A percentile compares a stretch with the other conserved stretches of the same genome.
Conservation (phyloP, 2,329 filamentous ascomycete species). For the Penicillium decumbens region DNA sequence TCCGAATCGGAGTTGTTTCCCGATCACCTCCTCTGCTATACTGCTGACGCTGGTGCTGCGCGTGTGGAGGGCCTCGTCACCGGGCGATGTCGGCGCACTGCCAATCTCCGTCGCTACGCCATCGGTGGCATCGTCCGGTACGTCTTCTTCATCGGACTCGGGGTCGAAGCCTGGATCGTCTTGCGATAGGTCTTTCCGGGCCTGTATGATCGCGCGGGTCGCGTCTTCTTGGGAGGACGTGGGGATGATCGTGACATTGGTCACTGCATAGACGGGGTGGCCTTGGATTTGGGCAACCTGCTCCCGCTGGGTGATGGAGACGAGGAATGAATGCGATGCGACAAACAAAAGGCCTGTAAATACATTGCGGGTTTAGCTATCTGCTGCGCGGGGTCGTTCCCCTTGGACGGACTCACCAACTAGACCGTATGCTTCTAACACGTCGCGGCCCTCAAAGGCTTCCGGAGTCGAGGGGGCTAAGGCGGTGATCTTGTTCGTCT, state of each 20-base stretch:
- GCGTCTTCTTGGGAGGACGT: conserved; percentile 72
- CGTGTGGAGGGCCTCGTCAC: conserved; percentile 21
- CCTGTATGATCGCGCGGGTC: conserved; percentile 63
- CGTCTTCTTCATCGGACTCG: conserved; percentile 21
- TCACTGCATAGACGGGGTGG: conserved; percentile 77
- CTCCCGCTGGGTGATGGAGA: conserved; percentile 79
- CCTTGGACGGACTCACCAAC: conserved; percentile 48
- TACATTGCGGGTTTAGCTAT: not conserved
- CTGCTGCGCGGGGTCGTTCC: not conserved
- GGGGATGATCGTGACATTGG: conserved; percentile 85
- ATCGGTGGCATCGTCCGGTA: conserved; percentile 30
- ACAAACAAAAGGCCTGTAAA: conserved; percentile 73
- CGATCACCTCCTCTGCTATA: conserved; percentile 84
- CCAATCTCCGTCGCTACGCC: conserved; percentile 26
- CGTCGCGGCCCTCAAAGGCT: conserved; percentile 27
- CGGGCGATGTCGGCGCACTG: conserved; percentile 27
- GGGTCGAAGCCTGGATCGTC: conserved; percentile 36
- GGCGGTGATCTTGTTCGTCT: conserved; percentile 51
- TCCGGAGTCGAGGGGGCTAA: conserved; percentile 35
- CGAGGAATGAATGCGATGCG: conserved; percentile 73
- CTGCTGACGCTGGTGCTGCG: conserved; percentile 47
- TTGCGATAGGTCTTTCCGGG: conserved; percentile 46
- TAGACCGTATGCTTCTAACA: conserved; percentile 50
- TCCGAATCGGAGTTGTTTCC: conserved; percentile 75
- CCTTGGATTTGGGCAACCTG: conserved; percentile 85